Conservation (phyloP, 1,284 basidiomycete genomes). For the Trametes sp. region DNA sequence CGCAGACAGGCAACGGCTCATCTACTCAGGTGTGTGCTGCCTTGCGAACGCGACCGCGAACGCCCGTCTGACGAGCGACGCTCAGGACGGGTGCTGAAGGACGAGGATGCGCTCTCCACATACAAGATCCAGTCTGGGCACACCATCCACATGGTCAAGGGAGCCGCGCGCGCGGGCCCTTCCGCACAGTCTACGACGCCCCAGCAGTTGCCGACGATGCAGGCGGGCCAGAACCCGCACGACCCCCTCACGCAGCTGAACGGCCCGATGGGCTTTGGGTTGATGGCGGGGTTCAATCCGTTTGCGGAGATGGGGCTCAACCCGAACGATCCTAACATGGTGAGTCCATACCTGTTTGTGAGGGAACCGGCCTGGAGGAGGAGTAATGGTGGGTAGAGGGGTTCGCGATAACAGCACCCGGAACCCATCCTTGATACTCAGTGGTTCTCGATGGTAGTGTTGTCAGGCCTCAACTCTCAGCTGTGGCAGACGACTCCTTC, state of each 20-base stretch:
- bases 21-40: slow-evolving; percentile 81
- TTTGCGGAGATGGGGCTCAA: slow-evolving; percentile 90
- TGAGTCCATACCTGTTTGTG: slow-evolving; percentile 43
- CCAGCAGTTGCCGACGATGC: slow-evolving; percentile 75
- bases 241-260: slow-evolving; percentile 83
- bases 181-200: slow-evolving; percentile 42
- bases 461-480: no score
- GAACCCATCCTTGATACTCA: background rate
- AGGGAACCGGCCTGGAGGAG: background rate
- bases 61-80: background rate
- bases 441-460: no score
- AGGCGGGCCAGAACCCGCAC: slow-evolving; percentile 82
- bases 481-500: background rate
- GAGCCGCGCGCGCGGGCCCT: slow-evolving; percentile 64
- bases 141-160: slow-evolving; percentile 95
- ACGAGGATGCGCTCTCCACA: slow-evolving; percentile 80
- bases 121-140: slow-evolving; percentile 92
- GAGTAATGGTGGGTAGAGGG: background rate
- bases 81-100: slow-evolving; percentile 74
- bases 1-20: slow-evolving; percentile 84
- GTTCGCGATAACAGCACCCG: background rate
- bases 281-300: slow-evolving; percentile 85
- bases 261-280: slow-evolving; percentile 72
- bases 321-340: slow-evolving; percentile 90
- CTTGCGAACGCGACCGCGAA: background rate